These are phyloP conservation scores for Ulmus americana DNA, from an alignment of 331 rosid genomes.

Conservation along the genomic window DNA sequence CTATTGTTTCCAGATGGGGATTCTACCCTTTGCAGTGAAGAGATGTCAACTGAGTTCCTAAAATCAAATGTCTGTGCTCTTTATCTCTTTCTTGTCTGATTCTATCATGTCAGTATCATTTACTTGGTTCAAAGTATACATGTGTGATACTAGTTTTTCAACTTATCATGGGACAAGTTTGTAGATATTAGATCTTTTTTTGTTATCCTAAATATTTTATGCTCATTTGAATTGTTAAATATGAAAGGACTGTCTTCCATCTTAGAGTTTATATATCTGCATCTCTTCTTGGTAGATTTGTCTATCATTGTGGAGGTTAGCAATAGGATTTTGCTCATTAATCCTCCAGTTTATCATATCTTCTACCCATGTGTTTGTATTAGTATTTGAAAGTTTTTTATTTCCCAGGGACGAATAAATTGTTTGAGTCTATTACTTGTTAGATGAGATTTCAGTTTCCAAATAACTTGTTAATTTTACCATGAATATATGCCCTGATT, in stretches of 20 bases:
- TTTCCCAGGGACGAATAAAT: background rate
- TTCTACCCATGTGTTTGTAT: background rate
- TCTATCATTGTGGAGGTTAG: background rate
- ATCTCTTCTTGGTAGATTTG: background rate
- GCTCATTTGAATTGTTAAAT: too few species aligned
- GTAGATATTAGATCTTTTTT: too few species aligned
- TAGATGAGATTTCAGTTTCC: background rate
- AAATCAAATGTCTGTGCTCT: conserved; percentile 53
- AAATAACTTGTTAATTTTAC: background rate
- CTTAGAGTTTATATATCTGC: background rate
- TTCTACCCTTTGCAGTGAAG: conserved; percentile 44
- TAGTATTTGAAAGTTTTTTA: background rate
- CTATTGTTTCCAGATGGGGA: conserved; percentile 56
- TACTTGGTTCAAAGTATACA: background rate
- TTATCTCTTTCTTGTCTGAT: conserved; percentile 15
- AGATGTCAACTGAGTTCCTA: conserved; percentile 45
- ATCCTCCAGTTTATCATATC: background rate
- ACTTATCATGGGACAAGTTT: too few species aligned
- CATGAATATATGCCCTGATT: background rate
- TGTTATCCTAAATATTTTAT: too few species aligned
- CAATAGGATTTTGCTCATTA: background rate
- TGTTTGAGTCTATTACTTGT: background rate
- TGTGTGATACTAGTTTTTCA: background rate
- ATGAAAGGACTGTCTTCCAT: conserved; percentile 5
- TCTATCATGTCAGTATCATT: conserved; percentile 3